phyloP scores from a whole-genome alignment of 2,329 filamentous ascomycete species.

The Cytospora chrysosperma region DNA sequence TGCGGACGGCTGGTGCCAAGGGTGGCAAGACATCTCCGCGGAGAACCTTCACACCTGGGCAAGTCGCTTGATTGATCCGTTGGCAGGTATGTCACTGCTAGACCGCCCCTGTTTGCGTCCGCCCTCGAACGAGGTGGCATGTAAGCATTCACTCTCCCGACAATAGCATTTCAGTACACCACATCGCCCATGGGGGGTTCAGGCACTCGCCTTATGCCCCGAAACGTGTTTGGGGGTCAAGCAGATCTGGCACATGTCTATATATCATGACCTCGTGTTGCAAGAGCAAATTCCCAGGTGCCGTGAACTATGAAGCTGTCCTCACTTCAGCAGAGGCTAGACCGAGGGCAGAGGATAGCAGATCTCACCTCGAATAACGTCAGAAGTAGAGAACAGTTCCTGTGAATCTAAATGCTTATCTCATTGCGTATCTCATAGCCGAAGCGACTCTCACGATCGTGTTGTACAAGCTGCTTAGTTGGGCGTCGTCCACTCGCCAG shows the following conservation, averaged over 20 bases:
- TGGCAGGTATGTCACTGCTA: neutral
- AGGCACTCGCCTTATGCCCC: neutral
- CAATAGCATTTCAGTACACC: neutral
- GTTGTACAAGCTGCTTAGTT: conserved; percentile 34
- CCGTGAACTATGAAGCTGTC: neutral
- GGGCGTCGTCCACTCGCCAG: neutral
- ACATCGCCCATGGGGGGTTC: neutral
- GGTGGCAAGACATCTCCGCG: neutral
- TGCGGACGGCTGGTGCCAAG: neutral
- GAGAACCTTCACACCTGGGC: neutral
- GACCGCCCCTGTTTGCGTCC: neutral
- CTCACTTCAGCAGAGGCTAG: neutral
- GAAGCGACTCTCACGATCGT: conserved; percentile 23
- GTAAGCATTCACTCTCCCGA: neutral
- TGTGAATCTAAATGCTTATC: conserved; percentile 5
- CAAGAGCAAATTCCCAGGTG: neutral
- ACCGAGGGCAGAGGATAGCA: neutral
- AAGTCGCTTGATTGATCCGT: neutral
- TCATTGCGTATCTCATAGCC: conserved; percentile 16
- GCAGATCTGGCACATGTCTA: neutral
- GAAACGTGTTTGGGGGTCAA: neutral
- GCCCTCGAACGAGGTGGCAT: neutral
- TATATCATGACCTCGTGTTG: neutral
- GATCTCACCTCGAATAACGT: neutral
- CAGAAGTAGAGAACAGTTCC: neutral